Evolutionary conservation across 1,284 basidiomycete species (phyloP).

Genomic region (Leccinum fallax): DNA sequence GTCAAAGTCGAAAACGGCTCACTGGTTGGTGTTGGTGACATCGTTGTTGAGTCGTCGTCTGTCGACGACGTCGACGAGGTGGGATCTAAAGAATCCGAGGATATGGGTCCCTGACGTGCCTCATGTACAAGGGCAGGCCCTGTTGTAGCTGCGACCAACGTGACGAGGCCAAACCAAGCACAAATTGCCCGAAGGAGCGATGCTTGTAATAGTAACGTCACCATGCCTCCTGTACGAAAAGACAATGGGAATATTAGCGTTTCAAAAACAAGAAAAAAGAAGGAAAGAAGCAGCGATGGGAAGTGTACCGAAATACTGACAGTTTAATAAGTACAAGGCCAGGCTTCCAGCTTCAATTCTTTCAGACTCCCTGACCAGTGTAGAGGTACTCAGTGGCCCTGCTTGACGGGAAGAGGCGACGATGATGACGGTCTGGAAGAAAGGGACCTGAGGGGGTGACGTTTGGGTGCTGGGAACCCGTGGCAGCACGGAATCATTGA

Average conservation of each 20-base stretch:
- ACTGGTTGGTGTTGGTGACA: conserved; percentile 20
- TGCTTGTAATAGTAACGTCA: conserved; percentile 10
- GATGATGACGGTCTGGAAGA: background rate
- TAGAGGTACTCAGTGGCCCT: background rate
- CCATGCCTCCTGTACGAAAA: conserved; percentile 11
- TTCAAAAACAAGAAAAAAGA: background rate
- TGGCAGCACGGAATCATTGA: background rate
- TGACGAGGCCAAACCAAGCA: conserved; percentile 13
- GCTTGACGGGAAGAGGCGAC: background rate
- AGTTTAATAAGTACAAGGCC: background rate
- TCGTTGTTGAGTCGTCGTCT: conserved; percentile 4
- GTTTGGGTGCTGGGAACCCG: conserved; percentile 2
- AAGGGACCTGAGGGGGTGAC: background rate
- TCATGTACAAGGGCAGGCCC: conserved; percentile 19
- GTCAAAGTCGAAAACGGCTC: conserved; percentile 11
- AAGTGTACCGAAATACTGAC: conserved; percentile 3
- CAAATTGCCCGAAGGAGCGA: conserved; percentile 1
- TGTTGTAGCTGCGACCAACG: conserved; percentile 18
- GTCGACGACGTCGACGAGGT: conserved; percentile 3
- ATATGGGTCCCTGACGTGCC: conserved; percentile 27
- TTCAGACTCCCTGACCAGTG: background rate
- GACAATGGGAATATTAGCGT: background rate
- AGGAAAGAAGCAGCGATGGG: background rate
- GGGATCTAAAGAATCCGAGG: background rate
- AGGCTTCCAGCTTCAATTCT: background rate